phyloP scores from a whole-genome alignment of 768 basidiomycete species.

The Mycena maculata region DNA sequence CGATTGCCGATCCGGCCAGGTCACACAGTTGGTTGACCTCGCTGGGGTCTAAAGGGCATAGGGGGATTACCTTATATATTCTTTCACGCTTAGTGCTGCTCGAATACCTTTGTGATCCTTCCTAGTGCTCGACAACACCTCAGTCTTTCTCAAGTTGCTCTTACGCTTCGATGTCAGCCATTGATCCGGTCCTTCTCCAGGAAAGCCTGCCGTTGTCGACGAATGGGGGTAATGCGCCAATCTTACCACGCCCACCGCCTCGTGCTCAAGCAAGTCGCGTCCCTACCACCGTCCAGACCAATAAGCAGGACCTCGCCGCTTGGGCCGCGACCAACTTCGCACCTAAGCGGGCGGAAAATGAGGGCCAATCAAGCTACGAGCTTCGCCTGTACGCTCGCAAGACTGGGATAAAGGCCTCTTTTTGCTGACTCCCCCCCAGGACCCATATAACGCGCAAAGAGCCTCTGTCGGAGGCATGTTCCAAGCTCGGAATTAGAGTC shows the following conservation, averaged over 20 bases:
- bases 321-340: not conserved
- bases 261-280: not conserved
- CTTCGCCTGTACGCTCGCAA: not conserved
- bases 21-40: not conserved
- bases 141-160: no score
- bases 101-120: no score
- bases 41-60: not conserved
- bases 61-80: not conserved
- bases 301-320: not conserved
- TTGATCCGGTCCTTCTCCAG: not conserved
- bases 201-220: not conserved
- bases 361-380: not conserved
- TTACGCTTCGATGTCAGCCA: not conserved
- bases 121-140: not conserved
- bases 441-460: not conserved
- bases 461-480: not conserved
- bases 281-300: not conserved
- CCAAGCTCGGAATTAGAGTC: not conserved
- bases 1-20: not conserved
- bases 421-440: not conserved
- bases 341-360: not conserved
- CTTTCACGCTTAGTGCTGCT: not conserved
- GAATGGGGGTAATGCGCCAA: not conserved
- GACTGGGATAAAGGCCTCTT: not conserved
- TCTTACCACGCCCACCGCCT: not conserved